Evolutionary conservation across 257 asterid species (phyloP).

Genomic region (Plectranthus barbatus): DNA sequence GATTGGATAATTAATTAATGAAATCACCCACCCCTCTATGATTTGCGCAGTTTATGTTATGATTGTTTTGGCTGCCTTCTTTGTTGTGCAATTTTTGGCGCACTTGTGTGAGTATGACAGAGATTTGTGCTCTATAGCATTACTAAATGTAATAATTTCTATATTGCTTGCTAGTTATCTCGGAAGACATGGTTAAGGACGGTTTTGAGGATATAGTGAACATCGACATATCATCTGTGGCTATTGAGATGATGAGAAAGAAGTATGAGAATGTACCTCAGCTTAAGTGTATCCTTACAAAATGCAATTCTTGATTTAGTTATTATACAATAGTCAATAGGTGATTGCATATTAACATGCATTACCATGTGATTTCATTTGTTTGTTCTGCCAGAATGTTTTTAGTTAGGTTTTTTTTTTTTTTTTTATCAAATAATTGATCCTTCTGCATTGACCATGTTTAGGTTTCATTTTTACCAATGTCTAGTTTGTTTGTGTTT

Average conservation of each 20-base stretch:
- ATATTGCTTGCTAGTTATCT: constrained; percentile 52
- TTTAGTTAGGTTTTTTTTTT: neutral
- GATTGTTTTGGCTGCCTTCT: neutral
- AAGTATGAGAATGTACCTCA: constrained; percentile 76
- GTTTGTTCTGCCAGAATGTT: neutral
- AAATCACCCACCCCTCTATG: constrained; percentile 19
- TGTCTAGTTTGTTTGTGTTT: neutral
- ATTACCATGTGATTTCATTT: neutral
- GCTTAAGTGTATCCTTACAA: constrained; percentile 73
- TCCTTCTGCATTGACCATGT: neutral
- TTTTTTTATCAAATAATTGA: neutral
- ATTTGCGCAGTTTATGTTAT: neutral
- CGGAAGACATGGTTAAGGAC: constrained; percentile 94
- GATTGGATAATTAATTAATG: neutral
- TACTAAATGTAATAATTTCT: neutral
- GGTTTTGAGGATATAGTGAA: constrained; percentile 88
- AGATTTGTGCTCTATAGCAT: neutral
- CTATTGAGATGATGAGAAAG: constrained; percentile 82
- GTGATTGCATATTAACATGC: neutral
- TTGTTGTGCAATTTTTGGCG: neutral
- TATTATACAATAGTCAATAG: neutral
- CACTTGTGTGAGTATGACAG: neutral
- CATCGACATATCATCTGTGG: constrained; percentile 90
- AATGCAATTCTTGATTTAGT: neutral
- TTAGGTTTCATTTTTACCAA: neutral